Conservation (phyloP, 106 monocot species). For the Iris macrosiphon region DNA sequence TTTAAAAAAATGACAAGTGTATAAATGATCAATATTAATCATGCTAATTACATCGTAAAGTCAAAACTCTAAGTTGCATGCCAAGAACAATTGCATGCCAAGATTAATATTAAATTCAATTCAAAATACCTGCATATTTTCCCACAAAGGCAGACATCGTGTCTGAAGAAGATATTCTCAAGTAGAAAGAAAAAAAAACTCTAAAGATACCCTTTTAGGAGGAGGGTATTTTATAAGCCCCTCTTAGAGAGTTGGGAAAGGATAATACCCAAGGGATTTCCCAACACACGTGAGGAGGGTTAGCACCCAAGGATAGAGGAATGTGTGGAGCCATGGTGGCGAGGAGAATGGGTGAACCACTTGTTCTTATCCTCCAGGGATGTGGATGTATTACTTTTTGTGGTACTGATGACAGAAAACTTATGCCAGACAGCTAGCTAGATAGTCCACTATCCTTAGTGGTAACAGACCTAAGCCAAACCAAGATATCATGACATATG, state of each 20-base stretch:
- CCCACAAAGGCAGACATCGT: constrained; percentile 16
- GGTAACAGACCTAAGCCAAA: no score
- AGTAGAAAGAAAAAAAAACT: neutral
- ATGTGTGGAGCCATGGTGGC: constrained; percentile 6
- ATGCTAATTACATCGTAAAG: neutral
- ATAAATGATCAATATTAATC: no score
- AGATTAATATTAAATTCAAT: neutral
- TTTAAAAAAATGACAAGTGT: neutral
- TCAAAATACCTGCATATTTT: constrained; percentile 16
- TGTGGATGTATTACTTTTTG: neutral
- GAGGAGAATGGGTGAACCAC: no score
- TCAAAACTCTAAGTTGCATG: neutral
- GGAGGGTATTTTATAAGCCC: constrained; percentile 9
- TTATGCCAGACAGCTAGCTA: no score
- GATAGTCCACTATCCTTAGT: no score
- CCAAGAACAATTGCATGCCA: no score
- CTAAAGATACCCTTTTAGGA: constrained; percentile 9
- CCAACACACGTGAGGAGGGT: neutral
- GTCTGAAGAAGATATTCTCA: neutral
- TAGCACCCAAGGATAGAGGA: constrained; percentile 2
- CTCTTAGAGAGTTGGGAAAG: neutral
- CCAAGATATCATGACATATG: no score
- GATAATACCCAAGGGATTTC: neutral
- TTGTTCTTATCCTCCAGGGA: constrained; percentile 4
- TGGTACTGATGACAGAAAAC: no score